Base-by-base conservation (phyloP, 257 asterid genomes). In the Phtheirospermum japonicum region DNA sequence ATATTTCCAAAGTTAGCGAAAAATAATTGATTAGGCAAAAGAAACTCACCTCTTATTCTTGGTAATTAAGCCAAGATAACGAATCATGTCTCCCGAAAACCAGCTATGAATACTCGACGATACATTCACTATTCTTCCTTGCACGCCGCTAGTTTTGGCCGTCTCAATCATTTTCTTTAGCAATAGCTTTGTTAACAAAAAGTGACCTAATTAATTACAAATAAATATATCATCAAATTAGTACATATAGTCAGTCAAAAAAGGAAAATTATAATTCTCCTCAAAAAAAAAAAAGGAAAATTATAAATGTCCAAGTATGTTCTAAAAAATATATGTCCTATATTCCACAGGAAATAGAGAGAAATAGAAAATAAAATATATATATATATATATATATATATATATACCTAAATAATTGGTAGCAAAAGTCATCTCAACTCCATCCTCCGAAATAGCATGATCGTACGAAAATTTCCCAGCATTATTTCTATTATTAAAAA, bases 341-440 rank as follows among this genome's bases (percentile, higher is more conserved):
- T n/a, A n/a, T n/a, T n/a, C n/a, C n/a, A n/a, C n/a, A n/a, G n/a
- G n/a, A n/a, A n/a, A n/a, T n/a, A n/a, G n/a, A n/a, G 37, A 28
- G 2, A 14, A 4, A 45, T 12, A 48, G 6, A 16, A 3, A 48
- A 48, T 6, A 16, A 5, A 16, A 18, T n/a, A 18, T 40, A 40
- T 2, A 40, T 18, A 3, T 26, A 2, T 80, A 86, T n/a, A n/a
- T n/a, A n/a, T n/a, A n/a, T n/a, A 18, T 40, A 40, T 2, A 40
- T 18, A 3, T 26, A 2, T 80, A 86, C 97, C 99, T 71, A 89
- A 78, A 61, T 89, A 82, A 75, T 92, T 89, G 0, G 99, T 89
- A 14, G 97, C 99, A 61, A 92, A 92, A 0, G 99, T 86, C 96
- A 92, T 86, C 89, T 92, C 99, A 57, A 92, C 70, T 68, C 96